phyloP scores from a whole-genome alignment of 331 rosid genomes.

The Pyracantha coccinea region DNA sequence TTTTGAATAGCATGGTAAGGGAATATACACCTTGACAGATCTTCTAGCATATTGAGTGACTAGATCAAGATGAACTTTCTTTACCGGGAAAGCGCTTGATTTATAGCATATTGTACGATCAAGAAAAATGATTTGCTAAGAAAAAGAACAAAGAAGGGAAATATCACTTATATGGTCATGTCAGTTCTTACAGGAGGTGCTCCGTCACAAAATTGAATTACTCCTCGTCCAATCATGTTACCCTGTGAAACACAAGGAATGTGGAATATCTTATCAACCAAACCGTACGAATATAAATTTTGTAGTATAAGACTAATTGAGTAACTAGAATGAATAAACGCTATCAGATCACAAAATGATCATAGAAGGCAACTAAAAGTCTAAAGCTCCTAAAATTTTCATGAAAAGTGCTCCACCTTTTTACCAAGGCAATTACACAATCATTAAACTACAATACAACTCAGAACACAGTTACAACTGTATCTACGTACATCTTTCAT shows the following conservation, averaged over 20 bases:
- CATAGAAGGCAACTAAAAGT: not conserved
- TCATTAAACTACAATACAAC: not conserved
- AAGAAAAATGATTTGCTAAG: not conserved
- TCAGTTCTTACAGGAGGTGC: conserved; percentile 64
- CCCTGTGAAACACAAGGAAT: conserved; percentile 44
- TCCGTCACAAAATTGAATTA: conserved; percentile 70
- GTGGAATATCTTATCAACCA: not conserved
- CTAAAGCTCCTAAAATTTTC: no score
- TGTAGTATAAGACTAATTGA: not conserved
- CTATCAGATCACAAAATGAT: not conserved
- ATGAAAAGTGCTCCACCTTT: not conserved
- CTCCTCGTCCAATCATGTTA: conserved; percentile 62
- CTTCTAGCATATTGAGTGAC: not conserved
- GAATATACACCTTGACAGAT: not conserved
- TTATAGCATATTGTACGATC: not conserved
- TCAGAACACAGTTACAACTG: not conserved
- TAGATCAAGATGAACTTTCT: not conserved
- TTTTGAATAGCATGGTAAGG: not conserved
- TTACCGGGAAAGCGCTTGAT: not conserved
- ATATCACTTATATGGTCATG: not conserved
- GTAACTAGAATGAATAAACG: not conserved
- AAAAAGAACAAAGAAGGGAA: not conserved
- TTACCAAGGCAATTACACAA: not conserved
- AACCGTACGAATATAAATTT: not conserved
- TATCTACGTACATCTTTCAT: not conserved